Evolutionary conservation across 768 basidiomycete genomes (phyloP).

Genomic region (Amanita jacksonii): DNA sequence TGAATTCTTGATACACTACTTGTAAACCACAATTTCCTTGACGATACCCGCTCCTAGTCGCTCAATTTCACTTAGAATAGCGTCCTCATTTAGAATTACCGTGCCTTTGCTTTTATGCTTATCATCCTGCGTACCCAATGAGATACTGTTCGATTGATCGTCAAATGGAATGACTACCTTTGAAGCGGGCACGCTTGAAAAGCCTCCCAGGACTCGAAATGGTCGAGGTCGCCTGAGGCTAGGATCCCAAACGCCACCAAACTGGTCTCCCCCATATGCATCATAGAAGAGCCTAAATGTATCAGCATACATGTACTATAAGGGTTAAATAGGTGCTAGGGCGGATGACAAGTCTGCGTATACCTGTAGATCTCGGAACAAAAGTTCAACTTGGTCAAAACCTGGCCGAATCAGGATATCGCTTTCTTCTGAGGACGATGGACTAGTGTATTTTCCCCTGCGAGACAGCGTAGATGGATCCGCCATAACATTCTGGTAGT

Average conservation of each 20-base stretch:
- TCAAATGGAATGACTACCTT: slow-evolving; percentile 21
- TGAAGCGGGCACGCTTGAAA: slow-evolving; percentile 54
- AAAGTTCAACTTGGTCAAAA: slow-evolving; percentile 67
- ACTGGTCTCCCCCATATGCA: slow-evolving; percentile 62
- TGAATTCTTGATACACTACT: neutral
- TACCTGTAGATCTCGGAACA: slow-evolving; percentile 70
- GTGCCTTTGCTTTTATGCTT: slow-evolving; percentile 46
- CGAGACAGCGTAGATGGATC: slow-evolving; percentile 38
- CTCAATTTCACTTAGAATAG: slow-evolving; percentile 66
- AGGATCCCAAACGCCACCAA: slow-evolving; percentile 87
- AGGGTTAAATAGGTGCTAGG: too few relatives aligned
- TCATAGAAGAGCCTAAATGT: slow-evolving; percentile 83
- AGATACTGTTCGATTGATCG: neutral
- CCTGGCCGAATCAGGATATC: slow-evolving; percentile 40
- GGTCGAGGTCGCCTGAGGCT: slow-evolving; percentile 46
- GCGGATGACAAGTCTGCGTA: too few relatives aligned
- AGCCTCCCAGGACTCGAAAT: slow-evolving; percentile 79
- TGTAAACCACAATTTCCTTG: slow-evolving; percentile 27
- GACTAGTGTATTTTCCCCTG: slow-evolving; percentile 37
- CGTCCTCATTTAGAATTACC: slow-evolving; percentile 58
- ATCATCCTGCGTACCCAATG: slow-evolving; percentile 16
- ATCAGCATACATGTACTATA: slow-evolving; percentile 66
- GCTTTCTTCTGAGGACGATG: slow-evolving; percentile 18
- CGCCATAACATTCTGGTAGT: slow-evolving; percentile 58
- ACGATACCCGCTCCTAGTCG: slow-evolving; percentile 67